These are phyloP conservation scores for Penicillium polonicum DNA, from an alignment of 2,329 filamentous ascomycete species.

Conservation along the genomic window DNA sequence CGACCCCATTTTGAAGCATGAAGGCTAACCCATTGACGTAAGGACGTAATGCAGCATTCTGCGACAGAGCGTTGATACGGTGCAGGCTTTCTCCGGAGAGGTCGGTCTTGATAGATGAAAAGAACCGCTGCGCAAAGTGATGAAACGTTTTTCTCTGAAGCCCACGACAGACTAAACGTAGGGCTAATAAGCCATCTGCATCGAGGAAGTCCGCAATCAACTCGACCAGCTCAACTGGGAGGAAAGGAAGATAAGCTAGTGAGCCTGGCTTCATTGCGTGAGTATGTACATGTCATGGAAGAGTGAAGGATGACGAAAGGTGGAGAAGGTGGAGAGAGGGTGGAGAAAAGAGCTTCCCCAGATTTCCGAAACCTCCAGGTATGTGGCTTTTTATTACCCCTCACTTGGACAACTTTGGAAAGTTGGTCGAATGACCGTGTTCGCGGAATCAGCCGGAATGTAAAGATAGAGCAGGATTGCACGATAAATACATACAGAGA, in stretches of 20 bases:
- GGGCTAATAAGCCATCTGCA: slow-evolving; percentile 11
- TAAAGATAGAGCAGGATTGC: not conserved
- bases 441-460: not conserved
- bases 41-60: slow-evolving; percentile 12
- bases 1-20: slow-evolving; percentile 21
- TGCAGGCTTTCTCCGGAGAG: slow-evolving; percentile 22
- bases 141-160: slow-evolving; percentile 27
- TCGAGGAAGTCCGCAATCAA: slow-evolving; percentile 16
- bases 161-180: slow-evolving; percentile 21
- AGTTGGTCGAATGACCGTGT: not conserved
- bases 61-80: slow-evolving; percentile 18
- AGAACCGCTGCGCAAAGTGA: slow-evolving; percentile 23
- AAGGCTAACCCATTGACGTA: slow-evolving; percentile 24
- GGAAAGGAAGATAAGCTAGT: slow-evolving; percentile 3
- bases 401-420: not conserved
- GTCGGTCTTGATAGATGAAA: slow-evolving; percentile 23
- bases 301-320: not conserved
- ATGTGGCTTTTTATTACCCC: not conserved
- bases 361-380: not conserved
- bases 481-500: not conserved
- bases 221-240: slow-evolving; percentile 24
- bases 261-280: slow-evolving; percentile 1
- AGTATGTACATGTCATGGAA: not conserved
- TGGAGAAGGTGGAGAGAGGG: not conserved
- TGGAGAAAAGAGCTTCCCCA: slow-evolving; percentile 7